These are phyloP conservation scores for bread wheat (Triticum aestivum) DNA, from an alignment of 176 grass and related monocot genomes.

Conservation along the genomic window IWGSC_CS_RefSeq_v2.1 NC_057805.1:37147469-37147968, in stretches of 20 bases:
- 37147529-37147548: constrained; percentile 64
- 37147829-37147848: background rate
- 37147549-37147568: constrained; percentile 58
- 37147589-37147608: background rate
- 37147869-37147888: background rate
- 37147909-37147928: constrained; percentile 11
- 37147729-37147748: constrained; percentile 18
- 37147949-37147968: constrained; percentile 29
- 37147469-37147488: constrained; percentile 46
- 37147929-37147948: constrained; percentile 1
- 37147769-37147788: background rate
- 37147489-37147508: constrained; percentile 11
- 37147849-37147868: constrained; percentile 29
- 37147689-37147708: constrained; percentile 16
- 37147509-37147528: constrained; percentile 27
- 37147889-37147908: background rate
- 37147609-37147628: background rate
- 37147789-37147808: background rate
- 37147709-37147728: constrained; percentile 5
- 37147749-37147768: background rate
- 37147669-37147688: constrained; percentile 36
- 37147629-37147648: background rate
- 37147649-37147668: constrained; percentile 12
- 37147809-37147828: constrained; percentile 6
- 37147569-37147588: background rate